Evolutionary conservation across 2,329 filamentous ascomycete genomes (phyloP).

Genomic region (Pyrenophora teres): DNA sequence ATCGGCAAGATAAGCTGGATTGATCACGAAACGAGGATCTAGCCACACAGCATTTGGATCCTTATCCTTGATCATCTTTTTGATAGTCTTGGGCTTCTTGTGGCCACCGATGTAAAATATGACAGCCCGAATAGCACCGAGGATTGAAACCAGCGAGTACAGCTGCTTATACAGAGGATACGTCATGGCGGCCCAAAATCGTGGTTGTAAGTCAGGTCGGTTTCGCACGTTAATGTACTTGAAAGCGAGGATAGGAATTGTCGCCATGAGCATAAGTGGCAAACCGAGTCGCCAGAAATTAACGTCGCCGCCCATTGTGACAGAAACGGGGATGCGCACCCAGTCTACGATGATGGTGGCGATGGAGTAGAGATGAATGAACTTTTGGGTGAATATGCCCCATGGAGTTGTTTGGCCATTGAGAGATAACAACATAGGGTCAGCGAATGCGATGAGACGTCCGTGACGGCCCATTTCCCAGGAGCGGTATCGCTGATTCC

Average conservation of each 20-base stretch:
- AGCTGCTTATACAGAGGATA: conserved; percentile 22
- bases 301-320: conserved; percentile 17
- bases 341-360: conserved; percentile 22
- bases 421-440: conserved; percentile 17
- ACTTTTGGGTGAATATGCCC: conserved; percentile 24
- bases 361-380: conserved; percentile 22
- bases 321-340: conserved; percentile 20
- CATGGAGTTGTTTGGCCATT: conserved; percentile 13
- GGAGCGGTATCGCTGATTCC: conserved; percentile 18
- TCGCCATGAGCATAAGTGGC: conserved; percentile 18
- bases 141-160: conserved; percentile 18
- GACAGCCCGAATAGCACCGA: conserved; percentile 18
- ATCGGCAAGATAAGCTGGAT: conserved; percentile 22
- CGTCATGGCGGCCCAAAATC: conserved; percentile 20
- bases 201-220: conserved; percentile 18
- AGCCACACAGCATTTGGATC: conserved; percentile 23
- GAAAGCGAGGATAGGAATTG: conserved; percentile 16
- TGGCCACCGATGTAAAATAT: conserved; percentile 21
- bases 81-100: conserved; percentile 15
- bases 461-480: conserved; percentile 29
- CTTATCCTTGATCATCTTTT: conserved; percentile 19
- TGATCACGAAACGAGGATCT: conserved; percentile 18
- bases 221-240: conserved; percentile 18
- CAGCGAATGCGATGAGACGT: conserved; percentile 19
- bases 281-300: conserved; percentile 17